Evolutionary conservation across 768 basidiomycete genomes (phyloP).

Genomic region (Hericium rajendrae): DNA sequence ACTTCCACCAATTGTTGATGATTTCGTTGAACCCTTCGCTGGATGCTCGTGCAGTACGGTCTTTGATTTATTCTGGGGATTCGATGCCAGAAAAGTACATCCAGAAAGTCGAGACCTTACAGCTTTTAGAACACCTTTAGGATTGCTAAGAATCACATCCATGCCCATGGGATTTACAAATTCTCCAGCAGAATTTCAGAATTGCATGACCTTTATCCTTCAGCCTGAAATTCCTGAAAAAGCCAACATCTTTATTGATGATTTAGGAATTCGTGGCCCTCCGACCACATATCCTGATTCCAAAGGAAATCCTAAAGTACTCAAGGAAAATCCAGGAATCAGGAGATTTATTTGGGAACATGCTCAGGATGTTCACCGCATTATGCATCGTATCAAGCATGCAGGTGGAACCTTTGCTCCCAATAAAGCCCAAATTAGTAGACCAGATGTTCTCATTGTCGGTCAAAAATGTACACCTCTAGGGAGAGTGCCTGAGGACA

Average conservation of each 20-base stretch:
- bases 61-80: constrained; percentile 21
- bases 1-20: constrained; percentile 8
- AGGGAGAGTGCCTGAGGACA: too few species aligned
- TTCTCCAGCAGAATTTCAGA: constrained; percentile 17
- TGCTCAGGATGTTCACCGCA: too few species aligned
- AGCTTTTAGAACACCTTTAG: neutral
- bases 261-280: neutral
- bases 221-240: constrained; percentile 21
- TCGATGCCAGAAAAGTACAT: neutral
- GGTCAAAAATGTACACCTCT: too few species aligned
- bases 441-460: too few species aligned
- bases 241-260: constrained; percentile 24
- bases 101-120: neutral
- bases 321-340: neutral
- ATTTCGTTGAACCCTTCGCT: constrained; percentile 12
- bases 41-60: constrained; percentile 17
- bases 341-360: neutral
- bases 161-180: neutral
- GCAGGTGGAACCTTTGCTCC: neutral
- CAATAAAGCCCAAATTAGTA: neutral
- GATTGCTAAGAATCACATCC: neutral
- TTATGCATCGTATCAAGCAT: too few species aligned
- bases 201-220: constrained; percentile 24
- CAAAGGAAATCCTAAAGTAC: neutral
- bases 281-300: neutral